A percentile compares a stretch with the other conserved stretches of the same genome.
phyloP scores from a whole-genome alignment of 1,284 basidiomycete genomes.

The Retiboletus flavoniger region DNA sequence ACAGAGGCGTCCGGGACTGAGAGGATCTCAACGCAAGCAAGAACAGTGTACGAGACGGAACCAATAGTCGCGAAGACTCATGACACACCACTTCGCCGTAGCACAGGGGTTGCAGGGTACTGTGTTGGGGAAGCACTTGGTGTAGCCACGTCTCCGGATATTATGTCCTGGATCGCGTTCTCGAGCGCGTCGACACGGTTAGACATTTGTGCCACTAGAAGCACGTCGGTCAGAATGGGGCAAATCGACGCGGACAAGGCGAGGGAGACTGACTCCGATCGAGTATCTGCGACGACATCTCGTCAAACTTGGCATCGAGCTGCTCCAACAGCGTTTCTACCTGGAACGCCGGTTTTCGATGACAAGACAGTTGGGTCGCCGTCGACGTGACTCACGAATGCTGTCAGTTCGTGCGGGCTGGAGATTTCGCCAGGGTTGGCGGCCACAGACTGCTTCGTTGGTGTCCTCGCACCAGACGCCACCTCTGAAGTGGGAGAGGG shows the following conservation, averaged over 20 bases:
- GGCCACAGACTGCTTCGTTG: slow-evolving; percentile 38
- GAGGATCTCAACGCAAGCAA: slow-evolving; percentile 16
- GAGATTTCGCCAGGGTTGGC: slow-evolving; percentile 60
- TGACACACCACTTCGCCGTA: slow-evolving; percentile 40
- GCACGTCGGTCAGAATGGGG: slow-evolving; percentile 4
- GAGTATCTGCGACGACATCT: slow-evolving; percentile 79
- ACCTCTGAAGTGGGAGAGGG: slow-evolving; percentile 33
- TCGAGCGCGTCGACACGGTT: slow-evolving; percentile 79
- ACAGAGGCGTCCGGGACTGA: slow-evolving; percentile 11
- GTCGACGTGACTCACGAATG: slow-evolving; percentile 57
- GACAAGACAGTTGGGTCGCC: slow-evolving; percentile 2
- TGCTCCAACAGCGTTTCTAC: slow-evolving; percentile 77
- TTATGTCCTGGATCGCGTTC: slow-evolving; percentile 79
- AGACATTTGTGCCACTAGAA: slow-evolving; percentile 79
- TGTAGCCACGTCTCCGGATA: slow-evolving; percentile 59
- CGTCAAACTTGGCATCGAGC: slow-evolving; percentile 76
- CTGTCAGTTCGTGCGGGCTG: slow-evolving; percentile 80
- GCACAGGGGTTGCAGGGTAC: slow-evolving; percentile 21
- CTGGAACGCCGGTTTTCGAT: slow-evolving; percentile 37
- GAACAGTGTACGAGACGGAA: slow-evolving; percentile 8
- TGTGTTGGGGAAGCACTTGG: slow-evolving; percentile 52
- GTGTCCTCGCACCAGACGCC: slow-evolving; percentile 46
- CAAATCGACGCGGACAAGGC: background rate
- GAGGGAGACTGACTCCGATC: slow-evolving; percentile 63
- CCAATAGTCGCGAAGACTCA: slow-evolving; percentile 14